Evolutionary conservation across 805 yeast genomes (phyloP).

Genomic region (Metschnikowia corniflorae): DNA sequence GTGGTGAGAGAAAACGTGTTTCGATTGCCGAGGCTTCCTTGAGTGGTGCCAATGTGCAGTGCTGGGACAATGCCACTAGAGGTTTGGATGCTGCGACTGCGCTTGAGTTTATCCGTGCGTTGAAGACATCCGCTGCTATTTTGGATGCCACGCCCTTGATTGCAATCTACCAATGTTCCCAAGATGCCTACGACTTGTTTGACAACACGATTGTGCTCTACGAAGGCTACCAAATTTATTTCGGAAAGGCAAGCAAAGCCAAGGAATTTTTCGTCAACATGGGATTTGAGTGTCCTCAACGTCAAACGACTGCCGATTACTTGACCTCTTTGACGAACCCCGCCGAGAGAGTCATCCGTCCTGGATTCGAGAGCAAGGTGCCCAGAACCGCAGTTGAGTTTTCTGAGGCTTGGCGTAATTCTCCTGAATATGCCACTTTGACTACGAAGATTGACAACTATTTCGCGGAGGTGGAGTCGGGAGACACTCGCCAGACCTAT

Average conservation of each 20-base stretch:
- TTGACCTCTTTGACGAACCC: constrained; percentile 68
- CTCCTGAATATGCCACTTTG: constrained; percentile 47
- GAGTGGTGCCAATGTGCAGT: constrained; percentile 45
- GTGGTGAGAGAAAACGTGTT: constrained; percentile 72
- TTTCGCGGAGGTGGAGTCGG: constrained; percentile 20
- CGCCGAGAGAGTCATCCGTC: constrained; percentile 47
- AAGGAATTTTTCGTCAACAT: constrained; percentile 51
- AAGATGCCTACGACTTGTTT: constrained; percentile 57
- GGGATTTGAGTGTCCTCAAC: constrained; percentile 60
- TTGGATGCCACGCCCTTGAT: constrained; percentile 56
- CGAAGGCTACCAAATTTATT: constrained; percentile 58
- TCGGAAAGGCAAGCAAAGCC: constrained; percentile 53
- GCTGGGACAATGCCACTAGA: constrained; percentile 70
- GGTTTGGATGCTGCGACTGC: constrained; percentile 73
- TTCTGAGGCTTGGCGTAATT: constrained; percentile 55
- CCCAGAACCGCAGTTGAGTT: constrained; percentile 58
- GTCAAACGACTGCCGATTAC: constrained; percentile 68
- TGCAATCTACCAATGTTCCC: constrained; percentile 67
- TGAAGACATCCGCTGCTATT: constrained; percentile 54
- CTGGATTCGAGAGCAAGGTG: constrained; percentile 49
- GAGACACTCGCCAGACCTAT: constrained; percentile 12
- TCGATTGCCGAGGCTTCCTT: constrained; percentile 64
- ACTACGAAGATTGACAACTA: constrained; percentile 41
- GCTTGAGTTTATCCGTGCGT: constrained; percentile 57
- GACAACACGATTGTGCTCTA: constrained; percentile 61